Evolutionary conservation across 2,329 filamentous ascomycete species (phyloP).

Genomic region (Chalaropsis ovoidea): DNA sequence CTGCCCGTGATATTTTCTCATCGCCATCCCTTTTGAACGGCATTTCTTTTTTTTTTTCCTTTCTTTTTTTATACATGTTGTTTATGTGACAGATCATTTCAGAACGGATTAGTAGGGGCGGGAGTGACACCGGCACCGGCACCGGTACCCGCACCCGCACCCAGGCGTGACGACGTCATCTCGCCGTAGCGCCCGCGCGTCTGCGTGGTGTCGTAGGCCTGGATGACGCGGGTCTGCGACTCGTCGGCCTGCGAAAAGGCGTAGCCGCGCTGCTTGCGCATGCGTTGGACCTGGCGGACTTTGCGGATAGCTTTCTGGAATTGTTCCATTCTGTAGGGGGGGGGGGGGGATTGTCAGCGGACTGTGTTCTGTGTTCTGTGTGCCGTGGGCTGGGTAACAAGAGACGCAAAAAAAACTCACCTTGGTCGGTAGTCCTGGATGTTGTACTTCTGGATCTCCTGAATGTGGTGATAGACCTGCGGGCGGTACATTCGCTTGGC

Average conservation of each 20-base stretch:
- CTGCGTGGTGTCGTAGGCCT: constrained; percentile 95
- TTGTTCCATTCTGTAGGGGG: constrained; percentile 75
- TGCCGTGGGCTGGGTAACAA: no score
- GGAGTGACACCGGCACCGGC: constrained; percentile 8
- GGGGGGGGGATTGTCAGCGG: constrained; percentile 19
- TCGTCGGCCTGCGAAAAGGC: constrained; percentile 97
- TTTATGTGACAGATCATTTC: background rate
- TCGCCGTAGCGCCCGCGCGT: constrained; percentile 88
- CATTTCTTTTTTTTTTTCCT: background rate
- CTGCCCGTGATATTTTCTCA: no score
- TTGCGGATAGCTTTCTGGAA: constrained; percentile 99
- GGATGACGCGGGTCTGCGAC: constrained; percentile 84
- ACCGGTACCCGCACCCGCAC: constrained; percentile 12
- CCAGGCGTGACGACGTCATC: constrained; percentile 55
- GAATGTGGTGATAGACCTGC: constrained; percentile 93
- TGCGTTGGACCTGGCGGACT: constrained; percentile 93
- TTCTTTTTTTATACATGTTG: background rate
- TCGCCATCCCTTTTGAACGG: no score
- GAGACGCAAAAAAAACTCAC: constrained; percentile 40
- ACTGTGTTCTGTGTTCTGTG: no score
- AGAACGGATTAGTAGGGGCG: background rate
- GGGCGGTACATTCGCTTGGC: constrained; percentile 94
- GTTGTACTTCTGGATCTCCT: constrained; percentile 99
- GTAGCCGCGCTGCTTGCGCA: constrained; percentile 98
- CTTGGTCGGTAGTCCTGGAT: constrained; percentile 96